phyloP scores from a whole-genome alignment of 176 grass and related monocot species.

The Hyparrhenia diplandra region DNA sequence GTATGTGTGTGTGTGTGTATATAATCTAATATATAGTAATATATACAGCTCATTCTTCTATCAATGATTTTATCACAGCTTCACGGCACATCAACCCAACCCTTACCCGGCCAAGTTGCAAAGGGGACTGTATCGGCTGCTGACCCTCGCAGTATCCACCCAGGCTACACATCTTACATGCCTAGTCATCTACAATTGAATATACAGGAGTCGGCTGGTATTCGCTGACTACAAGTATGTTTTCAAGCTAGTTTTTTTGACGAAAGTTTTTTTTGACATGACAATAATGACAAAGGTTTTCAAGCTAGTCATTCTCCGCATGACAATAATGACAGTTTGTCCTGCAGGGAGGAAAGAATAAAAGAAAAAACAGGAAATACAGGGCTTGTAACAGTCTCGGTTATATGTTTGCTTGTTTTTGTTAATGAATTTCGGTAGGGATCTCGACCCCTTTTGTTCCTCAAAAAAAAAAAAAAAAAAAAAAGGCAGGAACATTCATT shows the following conservation, averaged over 20 bases:
- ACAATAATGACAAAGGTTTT: too few relatives aligned
- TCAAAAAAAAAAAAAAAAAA: too few relatives aligned
- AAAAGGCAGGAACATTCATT: not conserved
- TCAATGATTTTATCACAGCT: not conserved
- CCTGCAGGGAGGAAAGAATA: too few relatives aligned
- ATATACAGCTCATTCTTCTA: too few relatives aligned
- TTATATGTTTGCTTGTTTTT: too few relatives aligned
- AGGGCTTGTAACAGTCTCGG: too few relatives aligned
- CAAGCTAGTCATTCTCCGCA: not conserved
- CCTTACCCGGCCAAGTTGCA: not conserved
- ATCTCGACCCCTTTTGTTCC: too few relatives aligned
- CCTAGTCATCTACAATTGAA: not conserved
- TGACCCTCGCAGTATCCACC: not conserved
- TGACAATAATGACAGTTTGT: not conserved
- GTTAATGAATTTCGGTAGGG: too few relatives aligned
- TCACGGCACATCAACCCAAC: not conserved
- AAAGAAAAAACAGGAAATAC: too few relatives aligned
- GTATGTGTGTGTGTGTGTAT: too few relatives aligned
- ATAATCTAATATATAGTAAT: too few relatives aligned
- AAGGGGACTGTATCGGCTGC: not conserved
- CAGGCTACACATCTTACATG: not conserved
- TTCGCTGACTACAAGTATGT: not conserved
- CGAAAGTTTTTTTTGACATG: too few relatives aligned
- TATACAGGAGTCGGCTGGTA: not conserved
- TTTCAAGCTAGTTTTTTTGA: not conserved